Base-by-base conservation (phyloP, 2,329 filamentous ascomycete genomes). In the Clarireedia paspali region DNA sequence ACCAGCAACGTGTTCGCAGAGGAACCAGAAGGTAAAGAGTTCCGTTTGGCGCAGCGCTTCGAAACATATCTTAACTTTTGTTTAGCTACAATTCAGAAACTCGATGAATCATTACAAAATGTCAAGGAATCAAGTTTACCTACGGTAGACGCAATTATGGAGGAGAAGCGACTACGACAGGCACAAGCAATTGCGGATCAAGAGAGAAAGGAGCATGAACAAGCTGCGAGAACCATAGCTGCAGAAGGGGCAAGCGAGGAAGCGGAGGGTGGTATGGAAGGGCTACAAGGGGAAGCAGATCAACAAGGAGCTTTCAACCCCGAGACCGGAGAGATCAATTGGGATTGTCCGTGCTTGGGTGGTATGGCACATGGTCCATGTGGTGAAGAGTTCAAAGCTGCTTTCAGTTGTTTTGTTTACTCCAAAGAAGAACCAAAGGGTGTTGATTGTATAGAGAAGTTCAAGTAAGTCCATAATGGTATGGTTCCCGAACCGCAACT, bases 301-400 rank as follows among this genome's bases (percentile, higher is more conserved):
- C 85, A 92, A 70, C 85, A 97, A 73, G 94, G 90, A 55, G 94
- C 94, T 1, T 99, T 97, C 77, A 95, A 99, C 73, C 91, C 91
- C 2, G 94, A 97, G 76, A 99, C 94, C 9, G 94, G 94, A 64
- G 94, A 99, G 80, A 99, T 99, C 75, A 99, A 99, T 79, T 99
- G 94, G 94, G 94, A 97, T 71, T 99, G 94, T 73, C 94, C 94
- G 15, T 99, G 94, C 71, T 77, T 99, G 36, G 94, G 94, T 49
- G 94, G 94, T 53, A 99, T 99, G 94, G 94, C 94, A 6, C 76
- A 96, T 69, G 94, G 94, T 0, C 94, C 94, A 53, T 99, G 94
- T 70, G 94, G 94, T 48, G 89, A 95, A 70, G 85, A 97, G 68
- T 99, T 99, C 81, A 91, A 87, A 77, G 85, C 85, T 24, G 94